Percentiles rank a stretch among this genome's conserved stretches.
These are phyloP conservation scores for Arthromyces matolae DNA, from an alignment of 768 basidiomycete genomes.

Conservation along the genomic window DNA sequence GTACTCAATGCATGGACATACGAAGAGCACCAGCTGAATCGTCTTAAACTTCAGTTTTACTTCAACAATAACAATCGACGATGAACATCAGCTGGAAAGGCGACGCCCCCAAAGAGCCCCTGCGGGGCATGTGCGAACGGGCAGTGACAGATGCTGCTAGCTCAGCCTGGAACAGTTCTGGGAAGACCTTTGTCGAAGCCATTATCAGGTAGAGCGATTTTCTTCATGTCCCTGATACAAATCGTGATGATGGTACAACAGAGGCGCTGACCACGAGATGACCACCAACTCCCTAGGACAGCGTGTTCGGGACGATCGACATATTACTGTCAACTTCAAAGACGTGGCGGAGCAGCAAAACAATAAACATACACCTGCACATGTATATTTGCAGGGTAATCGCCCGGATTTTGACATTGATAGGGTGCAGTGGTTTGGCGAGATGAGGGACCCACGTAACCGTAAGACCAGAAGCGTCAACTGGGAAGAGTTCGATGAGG, in stretches of 20 bases:
- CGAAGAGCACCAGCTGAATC: too few relatives aligned
- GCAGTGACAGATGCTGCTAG: background rate
- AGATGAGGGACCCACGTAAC: background rate
- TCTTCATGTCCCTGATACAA: too few relatives aligned
- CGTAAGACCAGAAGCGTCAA: background rate
- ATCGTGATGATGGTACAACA: too few relatives aligned
- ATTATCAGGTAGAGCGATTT: constrained; percentile 7
- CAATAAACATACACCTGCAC: constrained; percentile 3
- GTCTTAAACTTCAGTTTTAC: too few relatives aligned
- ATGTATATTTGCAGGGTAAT: background rate
- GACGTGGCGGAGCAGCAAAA: background rate
- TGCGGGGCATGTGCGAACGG: background rate
- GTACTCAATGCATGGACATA: too few relatives aligned
- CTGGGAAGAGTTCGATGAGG: background rate
- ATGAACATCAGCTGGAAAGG: constrained; percentile 5
- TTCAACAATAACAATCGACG: background rate
- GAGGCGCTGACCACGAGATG: constrained; percentile 2
- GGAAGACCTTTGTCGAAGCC: background rate
- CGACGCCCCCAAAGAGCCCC: background rate
- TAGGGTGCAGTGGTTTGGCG: background rate
- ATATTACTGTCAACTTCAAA: constrained; percentile 4
- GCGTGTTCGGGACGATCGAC: background rate
- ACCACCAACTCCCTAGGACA: background rate
- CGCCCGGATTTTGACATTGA: background rate
- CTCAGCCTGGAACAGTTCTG: background rate